Base-by-base conservation (phyloP, 164 flowering plant species). In the Taxillus chinensis region DNA sequence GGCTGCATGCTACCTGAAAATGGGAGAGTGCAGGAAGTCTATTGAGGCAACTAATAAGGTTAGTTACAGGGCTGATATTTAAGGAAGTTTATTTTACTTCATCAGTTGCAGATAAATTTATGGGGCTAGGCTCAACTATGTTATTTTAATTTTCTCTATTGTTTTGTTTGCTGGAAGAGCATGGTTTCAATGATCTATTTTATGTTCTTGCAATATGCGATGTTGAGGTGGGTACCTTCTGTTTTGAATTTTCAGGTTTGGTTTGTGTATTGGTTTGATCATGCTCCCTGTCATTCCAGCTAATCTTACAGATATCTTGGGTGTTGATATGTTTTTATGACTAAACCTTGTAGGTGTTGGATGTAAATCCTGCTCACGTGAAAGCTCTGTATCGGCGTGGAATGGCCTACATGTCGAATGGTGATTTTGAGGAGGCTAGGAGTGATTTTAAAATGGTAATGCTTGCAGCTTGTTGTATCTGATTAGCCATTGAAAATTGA, bases 351-450 rank as follows among this genome's bases (percentile, higher is more conserved):
- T 75, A 93, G 98, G 97, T 95, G 14, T 63, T 95, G 64, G 97
- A 95, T 63, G 74, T 82, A 48, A 91, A 80, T 62, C 99, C 99
- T 60, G 81, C 74, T 38, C 95, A 87, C 70, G 89, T 74, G 11
- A 95, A 95, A 79, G 99, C 88, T 69, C 78, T 95, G 9, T 95
- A 95, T 70, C 90, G 97, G 15, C 96, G 97, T 70, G 99, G 97
- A 71, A 86, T 91, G 92, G 97, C 97, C 40, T 82, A 82, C 80
- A 83, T 91, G 92, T 71, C 81, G 46, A 83, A 71, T 60, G 99
- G 93, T 78, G 97, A 95, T 66, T 95, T 84, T 67, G 89, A 89
- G 63, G 96, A 95, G 73, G 97, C 99, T 64, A 83, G 82, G 75
- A 73, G 8, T 55, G 95, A 92, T 73, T 89, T 90, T 72, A 65